Conservation (phyloP, 768 basidiomycete species). For the Rhizopogon roseolus region DNA sequence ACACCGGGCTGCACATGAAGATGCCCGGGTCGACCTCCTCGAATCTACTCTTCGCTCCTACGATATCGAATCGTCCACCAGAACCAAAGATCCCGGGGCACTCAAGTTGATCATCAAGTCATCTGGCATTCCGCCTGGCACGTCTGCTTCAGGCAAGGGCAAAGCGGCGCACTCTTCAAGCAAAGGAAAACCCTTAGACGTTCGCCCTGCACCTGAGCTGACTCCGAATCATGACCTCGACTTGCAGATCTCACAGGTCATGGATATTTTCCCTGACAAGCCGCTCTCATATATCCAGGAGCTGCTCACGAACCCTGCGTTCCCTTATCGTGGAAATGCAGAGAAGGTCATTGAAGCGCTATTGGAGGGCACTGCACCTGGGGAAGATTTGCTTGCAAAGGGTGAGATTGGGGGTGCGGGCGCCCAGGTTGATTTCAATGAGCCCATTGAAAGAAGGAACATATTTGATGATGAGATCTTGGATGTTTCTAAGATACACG, state of each 20-base stretch:
- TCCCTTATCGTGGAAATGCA: slow-evolving; percentile 45
- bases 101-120: slow-evolving; percentile 63
- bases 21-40: slow-evolving; percentile 53
- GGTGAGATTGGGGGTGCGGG: not conserved
- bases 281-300: slow-evolving; percentile 51
- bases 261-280: slow-evolving; percentile 71
- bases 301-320: slow-evolving; percentile 45
- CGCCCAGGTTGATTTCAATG: not conserved
- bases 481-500: slow-evolving; percentile 51
- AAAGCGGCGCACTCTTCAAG: not conserved
- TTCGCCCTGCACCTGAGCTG: slow-evolving; percentile 7
- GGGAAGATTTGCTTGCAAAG: slow-evolving; percentile 23
- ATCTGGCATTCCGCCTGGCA: slow-evolving; percentile 40
- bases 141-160: slow-evolving; percentile 29
- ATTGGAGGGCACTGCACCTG: slow-evolving; percentile 68
- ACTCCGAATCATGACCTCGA: slow-evolving; percentile 43
- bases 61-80: slow-evolving; percentile 15
- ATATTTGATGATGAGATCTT: slow-evolving; percentile 71
- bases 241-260: slow-evolving; percentile 58
- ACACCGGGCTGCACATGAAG: slow-evolving; percentile 43
- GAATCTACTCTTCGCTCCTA: slow-evolving; percentile 45
- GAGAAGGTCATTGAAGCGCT: slow-evolving; percentile 67
- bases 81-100: slow-evolving; percentile 43
- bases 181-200: slow-evolving; percentile 41
- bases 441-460: slow-evolving; percentile 53